A percentile compares a stretch with the other conserved stretches of the same genome.
Evolutionary conservation across 441 rosid genomes (phyloP).

Genomic region (Omphalea diandra): DNA sequence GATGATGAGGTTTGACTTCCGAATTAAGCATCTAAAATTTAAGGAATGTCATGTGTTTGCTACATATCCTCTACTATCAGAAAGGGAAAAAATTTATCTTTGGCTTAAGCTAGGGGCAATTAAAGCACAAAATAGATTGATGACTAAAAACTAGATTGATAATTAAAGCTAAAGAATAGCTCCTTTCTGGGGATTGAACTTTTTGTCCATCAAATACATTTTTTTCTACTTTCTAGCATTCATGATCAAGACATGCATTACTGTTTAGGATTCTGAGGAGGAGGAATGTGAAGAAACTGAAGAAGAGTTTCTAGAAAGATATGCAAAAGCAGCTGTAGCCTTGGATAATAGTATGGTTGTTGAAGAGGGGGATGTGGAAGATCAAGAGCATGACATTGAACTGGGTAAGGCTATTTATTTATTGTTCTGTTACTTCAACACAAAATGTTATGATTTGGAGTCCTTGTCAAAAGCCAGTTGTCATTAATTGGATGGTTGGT

Average conservation of each 20-base stretch:
- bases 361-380: conserved; percentile 73
- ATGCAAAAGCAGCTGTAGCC: conserved; percentile 73
- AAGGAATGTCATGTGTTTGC: background rate
- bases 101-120: background rate
- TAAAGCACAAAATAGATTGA: background rate
- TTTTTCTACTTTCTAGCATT: background rate
- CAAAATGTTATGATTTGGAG: conserved; percentile 3
- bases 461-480: background rate
- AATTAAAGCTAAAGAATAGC: conserved; percentile 10
- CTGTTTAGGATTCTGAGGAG: conserved; percentile 68
- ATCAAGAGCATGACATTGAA: conserved; percentile 60
- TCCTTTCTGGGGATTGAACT: conserved; percentile 7
- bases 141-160: background rate
- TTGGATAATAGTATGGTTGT: conserved; percentile 46
- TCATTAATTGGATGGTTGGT: background rate
- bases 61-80: background rate
- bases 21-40: background rate
- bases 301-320: conserved; percentile 80
- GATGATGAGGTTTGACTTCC: conserved; percentile 53
- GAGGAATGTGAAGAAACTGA: conserved; percentile 82
- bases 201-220: conserved; percentile 3
- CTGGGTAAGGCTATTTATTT: conserved; percentile 47
- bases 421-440: background rate
- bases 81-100: background rate
- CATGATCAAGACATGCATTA: conserved; percentile 4